A percentile compares a stretch with the other conserved stretches of the same genome.
Evolutionary conservation across 2,329 filamentous ascomycete species (phyloP).

Genomic region (Paraphoma sp.): DNA sequence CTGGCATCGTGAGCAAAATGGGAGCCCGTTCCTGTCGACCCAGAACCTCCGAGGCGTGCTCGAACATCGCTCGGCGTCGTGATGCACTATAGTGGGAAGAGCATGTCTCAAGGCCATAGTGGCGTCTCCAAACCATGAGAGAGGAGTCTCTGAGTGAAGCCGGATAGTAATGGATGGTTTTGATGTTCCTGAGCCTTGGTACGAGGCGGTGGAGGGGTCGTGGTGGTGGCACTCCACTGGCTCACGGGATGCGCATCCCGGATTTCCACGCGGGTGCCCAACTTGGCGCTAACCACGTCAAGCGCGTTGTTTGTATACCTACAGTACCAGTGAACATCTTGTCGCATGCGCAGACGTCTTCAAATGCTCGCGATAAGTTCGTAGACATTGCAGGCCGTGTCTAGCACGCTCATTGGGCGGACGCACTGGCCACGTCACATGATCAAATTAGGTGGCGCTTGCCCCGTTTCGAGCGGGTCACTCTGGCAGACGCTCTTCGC

Average conservation of each 20-base stretch:
- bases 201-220: conserved; percentile 21
- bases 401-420: conserved; percentile 9
- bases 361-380: background rate
- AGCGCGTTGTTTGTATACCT: conserved; percentile 20
- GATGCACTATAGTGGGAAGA: too few relatives aligned
- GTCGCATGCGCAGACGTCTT: background rate
- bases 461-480: background rate
- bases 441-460: conserved; percentile 3
- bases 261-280: conserved; percentile 30
- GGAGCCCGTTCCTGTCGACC: too few relatives aligned
- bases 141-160: too few relatives aligned
- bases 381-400: background rate
- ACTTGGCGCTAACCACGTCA: conserved; percentile 28
- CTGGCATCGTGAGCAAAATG: too few relatives aligned
- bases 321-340: background rate
- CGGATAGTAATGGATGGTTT: background rate
- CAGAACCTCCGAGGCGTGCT: too few relatives aligned
- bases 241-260: conserved; percentile 22
- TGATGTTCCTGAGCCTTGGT: conserved; percentile 15
- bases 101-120: too few relatives aligned
- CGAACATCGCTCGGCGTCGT: too few relatives aligned
- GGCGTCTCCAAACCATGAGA: too few relatives aligned
- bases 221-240: conserved; percentile 30
- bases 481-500: conserved; percentile 4
- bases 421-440: conserved; percentile 18